phyloP scores from a whole-genome alignment of 1,139 yeast genomes.

The Keqinozyma sinolaborantium region DNA sequence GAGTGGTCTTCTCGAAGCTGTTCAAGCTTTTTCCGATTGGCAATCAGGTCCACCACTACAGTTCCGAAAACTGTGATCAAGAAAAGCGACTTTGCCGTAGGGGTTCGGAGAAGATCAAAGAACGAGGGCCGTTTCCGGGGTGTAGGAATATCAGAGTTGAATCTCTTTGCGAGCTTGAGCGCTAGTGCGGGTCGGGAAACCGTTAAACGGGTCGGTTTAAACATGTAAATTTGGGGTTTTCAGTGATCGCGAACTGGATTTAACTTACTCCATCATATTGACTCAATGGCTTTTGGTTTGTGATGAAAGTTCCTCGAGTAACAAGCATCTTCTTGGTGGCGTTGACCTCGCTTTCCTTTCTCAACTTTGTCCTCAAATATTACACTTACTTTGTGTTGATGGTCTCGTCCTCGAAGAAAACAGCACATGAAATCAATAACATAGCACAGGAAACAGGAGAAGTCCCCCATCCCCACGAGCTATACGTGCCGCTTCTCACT shows the following conservation, averaged over 20 bases:
- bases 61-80: conserved; percentile 39
- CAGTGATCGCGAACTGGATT: no score
- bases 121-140: conserved; percentile 14
- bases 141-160: conserved; percentile 1
- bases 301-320: conserved; percentile 34
- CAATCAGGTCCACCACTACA: conserved; percentile 36
- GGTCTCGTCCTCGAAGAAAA: conserved; percentile 26
- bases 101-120: conserved; percentile 21
- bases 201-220: no score
- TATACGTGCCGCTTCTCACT: conserved; percentile 37
- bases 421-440: conserved; percentile 19
- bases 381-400: conserved; percentile 30
- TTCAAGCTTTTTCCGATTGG: conserved; percentile 31
- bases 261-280: neutral
- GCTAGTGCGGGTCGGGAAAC: no score
- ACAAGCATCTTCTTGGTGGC: conserved; percentile 34
- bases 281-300: neutral
- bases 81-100: conserved; percentile 37
- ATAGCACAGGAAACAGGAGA: conserved; percentile 34
- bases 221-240: no score
- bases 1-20: conserved; percentile 24
- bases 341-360: conserved; percentile 23
- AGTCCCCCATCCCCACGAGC: conserved; percentile 39
- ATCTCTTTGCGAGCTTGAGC: no score
- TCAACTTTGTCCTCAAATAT: conserved; percentile 26